Percentiles rank a stretch among this genome's conserved stretches.
phyloP scores from a whole-genome alignment of 805 yeast species.

The Metschnikowia cubensis region DNA sequence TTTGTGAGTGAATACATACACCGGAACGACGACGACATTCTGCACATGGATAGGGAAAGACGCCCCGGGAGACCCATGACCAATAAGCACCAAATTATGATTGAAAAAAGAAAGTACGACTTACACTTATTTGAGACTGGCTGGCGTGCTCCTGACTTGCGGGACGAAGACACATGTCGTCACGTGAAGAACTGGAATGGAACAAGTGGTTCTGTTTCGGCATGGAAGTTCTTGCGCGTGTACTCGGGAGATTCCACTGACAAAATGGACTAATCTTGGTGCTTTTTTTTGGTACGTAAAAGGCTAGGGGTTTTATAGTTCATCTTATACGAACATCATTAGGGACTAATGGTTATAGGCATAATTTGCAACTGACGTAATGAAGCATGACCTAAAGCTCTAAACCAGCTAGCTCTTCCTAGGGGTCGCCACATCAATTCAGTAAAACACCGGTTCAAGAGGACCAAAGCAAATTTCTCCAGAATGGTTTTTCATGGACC shows the following conservation, averaged over 20 bases:
- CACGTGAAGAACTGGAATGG: constrained; percentile 75
- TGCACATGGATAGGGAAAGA: constrained; percentile 55
- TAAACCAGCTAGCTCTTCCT: background rate
- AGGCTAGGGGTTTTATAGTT: background rate
- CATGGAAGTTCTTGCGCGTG: constrained; percentile 48
- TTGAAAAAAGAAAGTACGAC: constrained; percentile 61
- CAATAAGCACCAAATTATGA: constrained; percentile 62
- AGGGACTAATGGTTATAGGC: background rate
- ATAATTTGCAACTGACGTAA: background rate
- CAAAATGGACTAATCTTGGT: constrained; percentile 7
- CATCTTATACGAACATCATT: background rate
- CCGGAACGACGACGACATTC: constrained; percentile 74
- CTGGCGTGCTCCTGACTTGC: constrained; percentile 64
- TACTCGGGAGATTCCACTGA: constrained; percentile 19
- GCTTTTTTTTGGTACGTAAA: background rate
- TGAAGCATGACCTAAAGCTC: background rate
- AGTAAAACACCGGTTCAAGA: background rate
- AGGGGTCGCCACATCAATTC: background rate
- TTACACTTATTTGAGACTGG: constrained; percentile 64
- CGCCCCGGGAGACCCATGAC: constrained; percentile 87
- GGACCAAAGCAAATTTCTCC: constrained; percentile 6
- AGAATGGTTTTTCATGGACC: background rate
- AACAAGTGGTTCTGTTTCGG: constrained; percentile 69
- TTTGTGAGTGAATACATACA: constrained; percentile 60
- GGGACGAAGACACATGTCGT: constrained; percentile 54